Percentiles rank a stretch among this genome's conserved stretches.
These are phyloP conservation scores for Fusarium musae DNA, from an alignment of 2,329 filamentous ascomycete species.

Conservation along the genomic window DNA sequence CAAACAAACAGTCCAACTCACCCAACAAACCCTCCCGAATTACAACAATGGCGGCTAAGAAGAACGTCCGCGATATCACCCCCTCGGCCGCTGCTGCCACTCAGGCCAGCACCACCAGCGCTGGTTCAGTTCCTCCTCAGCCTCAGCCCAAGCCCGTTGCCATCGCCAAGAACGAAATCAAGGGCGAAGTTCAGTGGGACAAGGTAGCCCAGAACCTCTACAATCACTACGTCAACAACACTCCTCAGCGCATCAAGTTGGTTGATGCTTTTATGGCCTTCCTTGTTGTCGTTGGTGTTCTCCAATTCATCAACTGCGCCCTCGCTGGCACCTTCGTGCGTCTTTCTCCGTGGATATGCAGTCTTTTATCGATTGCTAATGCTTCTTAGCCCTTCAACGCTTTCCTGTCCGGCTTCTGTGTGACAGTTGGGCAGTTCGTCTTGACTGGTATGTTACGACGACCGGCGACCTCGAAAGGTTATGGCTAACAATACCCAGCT, in stretches of 20 bases:
- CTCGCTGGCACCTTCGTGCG: slow-evolving; percentile 93
- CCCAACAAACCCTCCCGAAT: background rate
- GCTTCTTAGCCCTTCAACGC: slow-evolving; percentile 91
- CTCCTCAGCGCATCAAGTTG: slow-evolving; percentile 90
- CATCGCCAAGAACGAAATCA: slow-evolving; percentile 36
- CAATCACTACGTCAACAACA: slow-evolving; percentile 81
- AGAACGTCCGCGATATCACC: slow-evolving; percentile 50
- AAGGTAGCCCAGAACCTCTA: slow-evolving; percentile 77
- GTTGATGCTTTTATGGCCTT: slow-evolving; percentile 93
- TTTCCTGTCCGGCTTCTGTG: slow-evolving; percentile 93
- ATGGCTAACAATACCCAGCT: slow-evolving; percentile 53
- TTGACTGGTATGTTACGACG: slow-evolving; percentile 76
- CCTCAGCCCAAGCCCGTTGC: slow-evolving; percentile 35
- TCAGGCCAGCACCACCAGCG: slow-evolving; percentile 45
- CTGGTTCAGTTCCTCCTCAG: slow-evolving; percentile 41
- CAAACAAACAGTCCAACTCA: slow-evolving; percentile 1
- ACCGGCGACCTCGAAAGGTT: background rate
- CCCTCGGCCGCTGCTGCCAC: slow-evolving; percentile 49
- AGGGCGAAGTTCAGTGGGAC: slow-evolving; percentile 54
- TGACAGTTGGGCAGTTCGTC: slow-evolving; percentile 97
- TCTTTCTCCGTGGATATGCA: slow-evolving; percentile 36
- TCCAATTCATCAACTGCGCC: slow-evolving; percentile 95
- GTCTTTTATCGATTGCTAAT: slow-evolving; percentile 28
- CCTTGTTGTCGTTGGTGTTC: slow-evolving; percentile 82
- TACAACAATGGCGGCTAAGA: slow-evolving; percentile 63